Evolutionary conservation across 768 basidiomycete genomes (phyloP).

Genomic region (Candolleomyces aberdarensis): DNA sequence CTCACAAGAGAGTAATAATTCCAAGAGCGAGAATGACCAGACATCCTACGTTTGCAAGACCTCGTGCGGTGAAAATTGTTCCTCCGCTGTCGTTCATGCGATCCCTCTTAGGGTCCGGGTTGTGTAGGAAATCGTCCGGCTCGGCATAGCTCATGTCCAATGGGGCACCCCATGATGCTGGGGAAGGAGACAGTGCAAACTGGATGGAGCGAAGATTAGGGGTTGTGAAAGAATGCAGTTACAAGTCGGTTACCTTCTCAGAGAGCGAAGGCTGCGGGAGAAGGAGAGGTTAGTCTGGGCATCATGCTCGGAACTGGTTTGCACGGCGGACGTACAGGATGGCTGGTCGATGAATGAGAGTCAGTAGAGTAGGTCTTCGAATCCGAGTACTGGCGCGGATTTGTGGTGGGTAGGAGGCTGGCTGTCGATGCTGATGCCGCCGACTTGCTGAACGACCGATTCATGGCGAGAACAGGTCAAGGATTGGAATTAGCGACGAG

Average conservation of each 20-base stretch:
- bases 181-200: slow-evolving; percentile 38
- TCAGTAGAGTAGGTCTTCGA: not conserved
- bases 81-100: slow-evolving; percentile 49
- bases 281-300: not conserved
- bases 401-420: slow-evolving; percentile 8
- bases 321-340: slow-evolving; percentile 11
- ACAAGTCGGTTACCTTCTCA: slow-evolving; percentile 21
- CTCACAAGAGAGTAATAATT: slow-evolving; percentile 48
- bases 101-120: slow-evolving; percentile 54
- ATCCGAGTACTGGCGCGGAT: not conserved
- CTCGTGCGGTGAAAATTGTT: slow-evolving; percentile 54
- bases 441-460: not conserved
- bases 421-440: slow-evolving; percentile 4
- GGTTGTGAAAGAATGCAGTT: not conserved
- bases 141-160: slow-evolving; percentile 40
- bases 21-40: slow-evolving; percentile 46
- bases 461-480: too few relatives aligned
- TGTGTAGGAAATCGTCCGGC: slow-evolving; percentile 58
- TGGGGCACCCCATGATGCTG: slow-evolving; percentile 45
- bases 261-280: slow-evolving; percentile 16
- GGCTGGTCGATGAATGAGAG: slow-evolving; percentile 8
- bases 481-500: too few relatives aligned
- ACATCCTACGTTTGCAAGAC: slow-evolving; percentile 60
- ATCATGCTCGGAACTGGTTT: too few relatives aligned
- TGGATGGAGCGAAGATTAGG: slow-evolving; percentile 4